Evolutionary conservation across 345 rosid genomes (phyloP).

Genomic region (Rhodamnia argentea): DNA sequence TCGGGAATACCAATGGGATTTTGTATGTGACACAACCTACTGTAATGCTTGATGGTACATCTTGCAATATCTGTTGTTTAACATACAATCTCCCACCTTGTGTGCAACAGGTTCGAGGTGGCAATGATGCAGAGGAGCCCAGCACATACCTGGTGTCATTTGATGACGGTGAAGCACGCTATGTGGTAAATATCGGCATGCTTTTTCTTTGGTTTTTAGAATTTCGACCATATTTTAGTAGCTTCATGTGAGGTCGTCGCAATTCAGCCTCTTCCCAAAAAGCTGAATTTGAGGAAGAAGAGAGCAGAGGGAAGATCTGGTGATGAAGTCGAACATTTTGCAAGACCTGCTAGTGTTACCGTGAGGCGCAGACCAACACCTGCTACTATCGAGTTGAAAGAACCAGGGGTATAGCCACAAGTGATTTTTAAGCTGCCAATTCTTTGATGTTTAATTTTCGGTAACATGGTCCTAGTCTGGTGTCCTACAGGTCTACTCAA

Average conservation of each 20-base stretch:
- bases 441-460: neutral
- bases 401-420: constrained; percentile 42
- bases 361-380: constrained; percentile 54
- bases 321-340: constrained; percentile 84
- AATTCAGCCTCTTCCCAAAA: constrained; percentile 87
- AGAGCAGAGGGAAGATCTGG: constrained; percentile 84
- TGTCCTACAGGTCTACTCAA: constrained; percentile 32
- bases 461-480: neutral
- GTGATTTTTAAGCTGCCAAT: neutral
- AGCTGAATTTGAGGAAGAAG: constrained; percentile 66
- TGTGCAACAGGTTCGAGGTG: constrained; percentile 49
- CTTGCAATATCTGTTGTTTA: neutral
- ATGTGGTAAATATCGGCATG: constrained; percentile 41
- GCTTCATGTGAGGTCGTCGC: neutral
- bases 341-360: constrained; percentile 68
- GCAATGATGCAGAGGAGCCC: constrained; percentile 54
- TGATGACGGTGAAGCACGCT: constrained; percentile 64
- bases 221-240: neutral
- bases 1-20: constrained; percentile 88
- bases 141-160: constrained; percentile 75
- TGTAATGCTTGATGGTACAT: neutral
- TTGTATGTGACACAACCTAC: constrained; percentile 35
- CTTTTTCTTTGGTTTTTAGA: neutral
- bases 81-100: neutral
- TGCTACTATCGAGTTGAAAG: constrained; percentile 56